Conservation (phyloP, 306 rosid genomes). For the Mimosa bimucronata region DNA sequence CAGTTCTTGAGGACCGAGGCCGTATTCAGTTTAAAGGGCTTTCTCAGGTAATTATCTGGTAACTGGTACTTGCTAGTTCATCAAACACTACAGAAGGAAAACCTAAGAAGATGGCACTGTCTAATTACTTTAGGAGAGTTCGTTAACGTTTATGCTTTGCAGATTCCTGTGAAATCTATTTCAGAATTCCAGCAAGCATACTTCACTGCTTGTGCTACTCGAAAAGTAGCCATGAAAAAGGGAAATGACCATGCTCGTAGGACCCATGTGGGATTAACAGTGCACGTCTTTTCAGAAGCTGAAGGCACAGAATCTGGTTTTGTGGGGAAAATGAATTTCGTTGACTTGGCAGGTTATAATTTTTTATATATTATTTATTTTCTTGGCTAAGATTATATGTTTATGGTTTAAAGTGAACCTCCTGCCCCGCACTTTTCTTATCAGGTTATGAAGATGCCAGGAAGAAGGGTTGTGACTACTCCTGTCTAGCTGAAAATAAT, state of each 20-base stretch:
- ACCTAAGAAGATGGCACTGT: background rate
- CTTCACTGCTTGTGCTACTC: slow-evolving; percentile 48
- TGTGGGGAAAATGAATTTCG: slow-evolving; percentile 76
- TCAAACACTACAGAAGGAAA: background rate
- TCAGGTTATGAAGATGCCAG: slow-evolving; percentile 84
- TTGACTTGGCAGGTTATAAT: slow-evolving; percentile 81
- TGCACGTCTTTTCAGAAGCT: slow-evolving; percentile 52
- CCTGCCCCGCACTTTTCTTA: slow-evolving; percentile 22
- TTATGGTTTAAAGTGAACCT: slow-evolving; percentile 30
- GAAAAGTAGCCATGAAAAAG: slow-evolving; percentile 53
- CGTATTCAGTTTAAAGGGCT: slow-evolving; percentile 85
- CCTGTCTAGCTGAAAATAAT: slow-evolving; percentile 53
- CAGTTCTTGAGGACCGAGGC: slow-evolving; percentile 69
- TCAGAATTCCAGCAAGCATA: slow-evolving; percentile 62
- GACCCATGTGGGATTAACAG: slow-evolving; percentile 74
- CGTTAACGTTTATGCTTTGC: slow-evolving; percentile 27
- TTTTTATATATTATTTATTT: background rate
- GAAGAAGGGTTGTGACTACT: slow-evolving; percentile 55
- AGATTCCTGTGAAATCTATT: slow-evolving; percentile 69
- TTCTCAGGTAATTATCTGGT: slow-evolving; percentile 52
- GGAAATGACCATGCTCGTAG: slow-evolving; percentile 55
- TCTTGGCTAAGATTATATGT: background rate
- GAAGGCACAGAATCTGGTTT: slow-evolving; percentile 33
- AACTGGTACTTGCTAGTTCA: slow-evolving; percentile 16
- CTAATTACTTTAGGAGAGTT: slow-evolving; percentile 9